Percentiles rank a stretch among this genome's conserved stretches.
phyloP scores from a whole-genome alignment of 2,329 filamentous ascomycete species.

The Stachybotrys chlorohalonatus region DNA sequence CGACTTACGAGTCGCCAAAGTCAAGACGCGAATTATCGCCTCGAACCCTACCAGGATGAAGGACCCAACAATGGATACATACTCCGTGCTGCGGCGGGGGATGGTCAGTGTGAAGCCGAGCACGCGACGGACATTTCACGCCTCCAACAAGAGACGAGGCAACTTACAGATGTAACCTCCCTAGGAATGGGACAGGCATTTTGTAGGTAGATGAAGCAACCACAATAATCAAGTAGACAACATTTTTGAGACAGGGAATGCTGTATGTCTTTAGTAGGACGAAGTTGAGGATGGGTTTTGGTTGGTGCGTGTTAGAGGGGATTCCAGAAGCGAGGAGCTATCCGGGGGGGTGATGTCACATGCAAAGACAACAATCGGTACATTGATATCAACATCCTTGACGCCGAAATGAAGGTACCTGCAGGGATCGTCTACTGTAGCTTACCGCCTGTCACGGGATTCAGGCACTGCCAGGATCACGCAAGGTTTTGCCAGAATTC shows the following conservation, averaged over 20 bases:
- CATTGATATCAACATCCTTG: neutral
- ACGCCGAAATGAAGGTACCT: neutral
- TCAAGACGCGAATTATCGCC: conserved; percentile 73
- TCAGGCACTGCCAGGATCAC: neutral
- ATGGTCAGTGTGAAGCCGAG: neutral
- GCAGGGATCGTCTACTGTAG: too few species aligned
- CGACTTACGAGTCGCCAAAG: conserved; percentile 71
- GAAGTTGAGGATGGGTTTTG: neutral
- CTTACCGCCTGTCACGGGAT: neutral
- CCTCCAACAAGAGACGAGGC: neutral
- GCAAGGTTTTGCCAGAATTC: too few species aligned
- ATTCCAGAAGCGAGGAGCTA: neutral
- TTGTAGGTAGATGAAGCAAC: conserved; percentile 6
- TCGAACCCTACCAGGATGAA: conserved; percentile 78
- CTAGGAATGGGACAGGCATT: conserved; percentile 45
- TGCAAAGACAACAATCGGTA: conserved; percentile 4
- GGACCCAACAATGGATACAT: conserved; percentile 76
- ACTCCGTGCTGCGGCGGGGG: conserved; percentile 56
- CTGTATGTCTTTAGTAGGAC: too few species aligned
- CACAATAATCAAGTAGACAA: conserved; percentile 1
- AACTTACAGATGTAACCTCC: conserved; percentile 42
- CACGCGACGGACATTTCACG: too few species aligned
- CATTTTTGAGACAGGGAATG: neutral
- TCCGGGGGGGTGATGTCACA: conserved; percentile 15
- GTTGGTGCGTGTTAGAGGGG: neutral